Percentiles rank a stretch among this genome's conserved stretches.
phyloP scores from a whole-genome alignment of 495 filamentous ascomycete genomes.

The Daldinia vernicosa region DNA sequence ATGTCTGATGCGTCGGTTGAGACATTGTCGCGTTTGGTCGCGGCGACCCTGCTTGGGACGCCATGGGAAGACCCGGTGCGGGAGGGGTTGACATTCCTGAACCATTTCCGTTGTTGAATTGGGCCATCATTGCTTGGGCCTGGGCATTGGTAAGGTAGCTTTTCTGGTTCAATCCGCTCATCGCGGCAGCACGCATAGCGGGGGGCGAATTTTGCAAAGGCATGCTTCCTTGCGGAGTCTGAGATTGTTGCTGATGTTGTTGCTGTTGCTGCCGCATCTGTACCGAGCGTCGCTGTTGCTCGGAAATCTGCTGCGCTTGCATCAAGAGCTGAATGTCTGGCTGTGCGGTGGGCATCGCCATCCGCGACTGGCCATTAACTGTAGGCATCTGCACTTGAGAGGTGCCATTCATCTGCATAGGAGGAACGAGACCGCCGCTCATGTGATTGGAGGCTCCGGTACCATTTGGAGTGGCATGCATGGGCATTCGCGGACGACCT shows the following conservation, averaged over 20 bases:
- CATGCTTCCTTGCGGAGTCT: conserved; percentile 45
- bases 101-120: conserved; percentile 50
- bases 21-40: conserved; percentile 47
- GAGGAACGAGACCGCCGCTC: conserved; percentile 59
- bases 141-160: conserved; percentile 56
- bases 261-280: conserved; percentile 60
- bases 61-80: conserved; percentile 49
- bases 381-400: conserved; percentile 75
- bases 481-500: conserved; percentile 51
- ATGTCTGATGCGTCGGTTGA: conserved; percentile 44
- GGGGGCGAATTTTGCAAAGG: conserved; percentile 51
- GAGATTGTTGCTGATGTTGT: conserved; percentile 46
- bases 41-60: conserved; percentile 50
- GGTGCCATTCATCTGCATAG: conserved; percentile 72
- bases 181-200: conserved; percentile 55
- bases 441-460: conserved; percentile 53
- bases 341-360: conserved; percentile 72
- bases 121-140: conserved; percentile 55
- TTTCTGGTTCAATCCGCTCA: conserved; percentile 62
- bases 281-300: conserved; percentile 68
- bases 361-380: conserved; percentile 65
- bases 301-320: conserved; percentile 67
- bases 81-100: conserved; percentile 54
- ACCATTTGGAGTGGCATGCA: conserved; percentile 54
- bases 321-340: conserved; percentile 63